Base-by-base conservation (phyloP, 73 alveolate species). In the Paramecium tetraurelia region DNA sequence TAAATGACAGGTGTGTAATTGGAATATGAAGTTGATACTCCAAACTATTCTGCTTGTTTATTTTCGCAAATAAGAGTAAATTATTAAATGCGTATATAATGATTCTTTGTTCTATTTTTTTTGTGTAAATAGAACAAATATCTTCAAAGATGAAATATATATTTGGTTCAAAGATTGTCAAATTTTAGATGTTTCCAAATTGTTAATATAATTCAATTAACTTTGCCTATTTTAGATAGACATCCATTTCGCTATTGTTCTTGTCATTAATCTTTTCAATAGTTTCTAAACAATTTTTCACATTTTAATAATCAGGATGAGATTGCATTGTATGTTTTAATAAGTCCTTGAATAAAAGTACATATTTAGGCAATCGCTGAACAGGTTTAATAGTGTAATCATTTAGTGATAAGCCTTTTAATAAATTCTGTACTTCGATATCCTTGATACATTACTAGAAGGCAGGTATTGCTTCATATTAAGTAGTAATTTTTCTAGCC, bases 51-150 rank as follows among this genome's bases (percentile, higher is more conserved):
- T 4, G 21, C 10, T 22, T 43, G 7, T 41, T 12, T 46, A 22
- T 80, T 43, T 40, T 36, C 1, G 90, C 57, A 27, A 80, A 27
- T 43, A 80, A 80, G 5, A 80, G 72, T 24, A 80, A 20, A 80
- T 18, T 80, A 80, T 80, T 80, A 80, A 80, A 80, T 80, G 76
- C 90, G 43, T 80, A 80, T 11, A 80, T 31, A 11, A 43, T 80
- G 4, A 80, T 80, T 22, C 50, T 18, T 22, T 44, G 5, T 44
- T 43, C 72, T 24, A 31, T 9, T 24, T 80, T 80, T 9, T 80
- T 35, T 18, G 46, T 41, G 46, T 43, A 80, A 12, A 18, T 31
- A 24, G 46, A 80, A 27, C 76, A 80, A 80, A 41, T 46, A 41
- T 80, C 90, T 80, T 80, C 90, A 80, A 80, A 80, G 5, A 80